phyloP scores from a whole-genome alignment of 257 asterid species.

The Penstemon barbatus region DNA sequence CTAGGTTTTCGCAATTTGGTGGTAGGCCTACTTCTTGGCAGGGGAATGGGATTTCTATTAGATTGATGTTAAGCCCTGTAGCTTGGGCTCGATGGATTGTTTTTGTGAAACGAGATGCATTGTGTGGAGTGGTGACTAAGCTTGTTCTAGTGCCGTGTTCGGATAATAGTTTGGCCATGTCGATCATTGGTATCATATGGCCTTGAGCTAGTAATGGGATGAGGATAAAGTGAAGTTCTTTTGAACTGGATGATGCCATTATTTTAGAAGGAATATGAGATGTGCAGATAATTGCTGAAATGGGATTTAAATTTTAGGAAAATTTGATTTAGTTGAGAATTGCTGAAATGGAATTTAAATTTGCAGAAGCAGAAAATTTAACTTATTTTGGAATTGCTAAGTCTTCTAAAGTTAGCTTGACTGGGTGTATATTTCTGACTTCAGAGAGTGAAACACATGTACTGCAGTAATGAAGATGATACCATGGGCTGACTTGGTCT shows the following conservation, averaged over 20 bases:
- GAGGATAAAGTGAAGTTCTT: slow-evolving; percentile 51
- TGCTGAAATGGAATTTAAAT: background rate
- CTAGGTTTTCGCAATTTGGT: slow-evolving; percentile 67
- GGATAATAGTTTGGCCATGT: slow-evolving; percentile 65
- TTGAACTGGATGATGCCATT: background rate
- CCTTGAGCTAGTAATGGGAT: slow-evolving; percentile 77
- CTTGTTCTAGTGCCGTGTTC: slow-evolving; percentile 51
- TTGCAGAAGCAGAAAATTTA: background rate
- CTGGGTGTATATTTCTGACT: slow-evolving; percentile 6
- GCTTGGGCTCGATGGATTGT: slow-evolving; percentile 45
- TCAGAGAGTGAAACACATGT: too few relatives aligned
- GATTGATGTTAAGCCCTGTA: slow-evolving; percentile 41
- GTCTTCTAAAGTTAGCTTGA: slow-evolving; percentile 31
- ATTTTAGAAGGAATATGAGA: background rate
- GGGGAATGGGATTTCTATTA: slow-evolving; percentile 63
- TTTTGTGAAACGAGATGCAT: slow-evolving; percentile 43
- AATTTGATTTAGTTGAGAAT: background rate
- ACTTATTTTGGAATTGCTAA: background rate
- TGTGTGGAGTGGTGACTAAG: slow-evolving; percentile 62
- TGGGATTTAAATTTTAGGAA: background rate
- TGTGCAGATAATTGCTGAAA: background rate
- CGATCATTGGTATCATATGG: slow-evolving; percentile 78
- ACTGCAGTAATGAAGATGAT: too few relatives aligned
- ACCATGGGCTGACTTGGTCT: slow-evolving; percentile 7
- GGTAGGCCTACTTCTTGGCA: slow-evolving; percentile 62